Percentiles rank a stretch among this genome's conserved stretches.
Conservation (phyloP, 768 basidiomycete genomes). For the Serendipita sp. region DNA sequence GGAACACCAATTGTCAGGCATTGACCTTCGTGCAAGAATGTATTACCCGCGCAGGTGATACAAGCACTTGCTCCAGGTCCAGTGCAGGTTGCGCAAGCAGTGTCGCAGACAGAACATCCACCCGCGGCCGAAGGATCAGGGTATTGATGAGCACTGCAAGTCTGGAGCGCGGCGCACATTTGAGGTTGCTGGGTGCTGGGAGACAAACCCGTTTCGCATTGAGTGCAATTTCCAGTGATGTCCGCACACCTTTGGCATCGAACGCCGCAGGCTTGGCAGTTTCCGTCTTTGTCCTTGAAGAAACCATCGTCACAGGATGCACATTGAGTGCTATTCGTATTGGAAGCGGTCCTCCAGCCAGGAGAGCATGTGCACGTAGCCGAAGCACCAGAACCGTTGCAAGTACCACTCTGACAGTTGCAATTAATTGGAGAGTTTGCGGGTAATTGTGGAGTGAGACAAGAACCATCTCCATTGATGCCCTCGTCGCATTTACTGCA, state of each 20-base stretch:
- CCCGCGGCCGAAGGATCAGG: conserved; percentile 27
- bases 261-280: conserved; percentile 34
- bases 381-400: conserved; percentile 35
- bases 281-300: conserved; percentile 51
- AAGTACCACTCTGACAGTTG: conserved; percentile 70
- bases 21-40: conserved; percentile 45
- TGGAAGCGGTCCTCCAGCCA: conserved; percentile 54
- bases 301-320: conserved; percentile 60
- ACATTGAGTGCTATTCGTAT: conserved; percentile 50
- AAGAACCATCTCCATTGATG: conserved; percentile 58
- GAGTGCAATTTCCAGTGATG: conserved; percentile 48
- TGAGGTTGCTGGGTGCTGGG: conserved; percentile 49
- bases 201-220: conserved; percentile 57
- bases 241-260: conserved; percentile 63
- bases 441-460: conserved; percentile 32
- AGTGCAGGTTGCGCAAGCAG: conserved; percentile 63
- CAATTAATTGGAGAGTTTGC: conserved; percentile 46
- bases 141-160: conserved; percentile 48
- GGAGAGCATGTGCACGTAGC: conserved; percentile 53
- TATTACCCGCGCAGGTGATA: conserved; percentile 44
- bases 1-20: conserved; percentile 50
- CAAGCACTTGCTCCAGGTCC: conserved; percentile 62
- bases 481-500: conserved; percentile 67
- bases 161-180: conserved; percentile 41
- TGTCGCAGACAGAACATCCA: conserved; percentile 41